These are phyloP conservation scores for Vaccinium corymbosum DNA, from an alignment of 148 eudicot species.

Conservation along the genomic window DNA sequence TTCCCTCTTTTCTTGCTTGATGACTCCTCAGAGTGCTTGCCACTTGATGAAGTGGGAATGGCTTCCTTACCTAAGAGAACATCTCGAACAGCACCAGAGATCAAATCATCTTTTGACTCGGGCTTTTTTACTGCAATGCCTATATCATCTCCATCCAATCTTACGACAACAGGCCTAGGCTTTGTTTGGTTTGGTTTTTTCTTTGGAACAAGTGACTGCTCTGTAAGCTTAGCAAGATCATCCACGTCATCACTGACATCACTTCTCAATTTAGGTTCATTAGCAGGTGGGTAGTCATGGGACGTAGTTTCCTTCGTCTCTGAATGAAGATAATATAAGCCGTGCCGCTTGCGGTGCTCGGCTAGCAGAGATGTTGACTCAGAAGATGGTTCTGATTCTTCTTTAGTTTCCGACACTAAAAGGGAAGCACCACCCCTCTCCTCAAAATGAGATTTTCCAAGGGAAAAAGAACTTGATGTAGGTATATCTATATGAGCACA, in stretches of 20 bases:
- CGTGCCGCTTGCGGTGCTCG: conserved; percentile 76
- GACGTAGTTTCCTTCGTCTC: conserved; percentile 43
- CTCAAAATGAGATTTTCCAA: conserved; percentile 32
- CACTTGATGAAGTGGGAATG: conserved; percentile 36
- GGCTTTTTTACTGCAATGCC: conserved; percentile 33
- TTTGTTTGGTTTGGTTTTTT: conserved; percentile 57
- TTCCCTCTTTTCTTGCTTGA: conserved; percentile 50
- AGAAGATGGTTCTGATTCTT: conserved; percentile 46
- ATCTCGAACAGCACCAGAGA: conserved; percentile 79
- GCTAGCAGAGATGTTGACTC: conserved; percentile 70
- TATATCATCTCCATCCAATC: conserved; percentile 60
- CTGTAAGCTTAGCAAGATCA: conserved; percentile 79
- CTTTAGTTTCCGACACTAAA: conserved; percentile 28
- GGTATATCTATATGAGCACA: conserved; percentile 51
- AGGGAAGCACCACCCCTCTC: conserved; percentile 28
- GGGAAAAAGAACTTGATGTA: conserved; percentile 45
- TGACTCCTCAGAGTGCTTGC: conserved; percentile 29
- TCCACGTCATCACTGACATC: conserved; percentile 36
- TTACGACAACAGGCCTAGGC: conserved; percentile 83
- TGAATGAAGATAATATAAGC: conserved; percentile 74
- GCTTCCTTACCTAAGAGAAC: conserved; percentile 55
- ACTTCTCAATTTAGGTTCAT: conserved; percentile 39
- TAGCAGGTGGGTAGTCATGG: conserved; percentile 73
- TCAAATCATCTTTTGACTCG: conserved; percentile 40
- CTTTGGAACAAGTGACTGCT: conserved; percentile 57